Percentiles rank a stretch among this genome's conserved stretches.
These are phyloP conservation scores for Allomyces arbusculus DNA, from an alignment of 192 early-diverging fungal genomes.

Conservation along the genomic window DNA sequence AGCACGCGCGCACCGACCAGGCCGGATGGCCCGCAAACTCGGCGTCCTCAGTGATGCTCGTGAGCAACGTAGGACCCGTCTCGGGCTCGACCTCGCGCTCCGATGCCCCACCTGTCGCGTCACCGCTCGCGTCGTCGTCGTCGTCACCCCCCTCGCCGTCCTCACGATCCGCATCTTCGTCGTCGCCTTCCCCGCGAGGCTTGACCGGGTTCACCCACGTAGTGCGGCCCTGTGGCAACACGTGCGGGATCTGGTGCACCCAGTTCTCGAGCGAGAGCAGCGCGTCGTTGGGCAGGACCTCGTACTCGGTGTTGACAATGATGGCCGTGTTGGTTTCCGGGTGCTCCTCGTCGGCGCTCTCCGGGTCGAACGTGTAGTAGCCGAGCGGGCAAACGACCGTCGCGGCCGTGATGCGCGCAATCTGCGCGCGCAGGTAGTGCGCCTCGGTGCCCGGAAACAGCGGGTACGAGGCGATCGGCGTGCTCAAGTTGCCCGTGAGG, in stretches of 20 bases:
- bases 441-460: constrained; percentile 31
- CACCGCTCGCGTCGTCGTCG: constrained; percentile 11
- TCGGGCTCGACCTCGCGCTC: constrained; percentile 23
- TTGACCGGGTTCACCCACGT: constrained; percentile 29
- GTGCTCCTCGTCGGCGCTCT: constrained; percentile 26
- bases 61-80: constrained; percentile 23
- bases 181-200: constrained; percentile 5
- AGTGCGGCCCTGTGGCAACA: constrained; percentile 32
- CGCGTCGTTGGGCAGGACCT: constrained; percentile 21
- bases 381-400: constrained; percentile 33
- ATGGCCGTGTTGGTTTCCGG: constrained; percentile 18
- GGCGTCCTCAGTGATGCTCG: constrained; percentile 20
- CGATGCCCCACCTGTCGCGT: constrained; percentile 10
- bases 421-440: constrained; percentile 38
- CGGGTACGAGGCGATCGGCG: constrained; percentile 28
- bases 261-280: constrained; percentile 25
- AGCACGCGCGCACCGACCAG: constrained; percentile 25
- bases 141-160: constrained; percentile 11
- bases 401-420: constrained; percentile 30
- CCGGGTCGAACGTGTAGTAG: constrained; percentile 39
- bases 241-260: constrained; percentile 42
- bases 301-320: constrained; percentile 38
- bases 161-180: constrained; percentile 16
- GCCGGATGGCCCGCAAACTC: constrained; percentile 21
- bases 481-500: constrained; percentile 28